Evolutionary conservation across 345 rosid species (phyloP).

Genomic region (Aegle marmelos): DNA sequence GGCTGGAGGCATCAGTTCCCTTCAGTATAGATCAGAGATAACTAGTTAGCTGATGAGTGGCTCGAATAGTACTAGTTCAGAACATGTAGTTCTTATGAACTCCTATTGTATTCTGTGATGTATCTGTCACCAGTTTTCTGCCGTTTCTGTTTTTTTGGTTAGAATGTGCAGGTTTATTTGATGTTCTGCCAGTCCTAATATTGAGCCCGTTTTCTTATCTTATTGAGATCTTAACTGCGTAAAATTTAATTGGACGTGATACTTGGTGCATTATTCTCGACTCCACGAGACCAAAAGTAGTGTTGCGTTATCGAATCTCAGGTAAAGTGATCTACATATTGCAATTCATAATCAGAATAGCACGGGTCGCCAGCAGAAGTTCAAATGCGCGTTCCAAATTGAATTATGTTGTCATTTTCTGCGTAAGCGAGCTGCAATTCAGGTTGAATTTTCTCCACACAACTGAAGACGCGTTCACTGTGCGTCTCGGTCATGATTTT

Average conservation of each 20-base stretch:
- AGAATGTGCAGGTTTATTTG: slow-evolving; percentile 19
- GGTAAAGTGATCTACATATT: neutral
- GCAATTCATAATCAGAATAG: neutral
- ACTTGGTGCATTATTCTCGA: neutral
- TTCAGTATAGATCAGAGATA: slow-evolving; percentile 3
- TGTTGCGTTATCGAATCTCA: neutral
- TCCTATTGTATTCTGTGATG: slow-evolving; percentile 15
- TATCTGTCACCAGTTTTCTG: slow-evolving; percentile 6
- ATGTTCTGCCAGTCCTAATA: neutral
- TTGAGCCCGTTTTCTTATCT: neutral
- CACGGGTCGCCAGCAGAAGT: neutral
- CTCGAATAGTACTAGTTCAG: slow-evolving; percentile 1
- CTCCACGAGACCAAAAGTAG: neutral
- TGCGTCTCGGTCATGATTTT: too few species aligned
- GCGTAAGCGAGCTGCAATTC: too few species aligned
- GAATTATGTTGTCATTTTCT: too few species aligned
- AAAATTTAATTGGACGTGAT: neutral
- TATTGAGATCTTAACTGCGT: neutral
- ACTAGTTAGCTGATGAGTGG: slow-evolving; percentile 7
- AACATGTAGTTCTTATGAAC: neutral
- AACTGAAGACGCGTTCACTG: too few species aligned
- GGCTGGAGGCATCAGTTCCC: neutral
- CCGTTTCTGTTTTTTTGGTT: neutral
- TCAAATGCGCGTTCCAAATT: neutral
- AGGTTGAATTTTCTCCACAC: too few species aligned